Percentiles rank a stretch among this genome's conserved stretches.
phyloP scores from a whole-genome alignment of 139 green algal genomes.

The Pleodorina starrii region DNA sequence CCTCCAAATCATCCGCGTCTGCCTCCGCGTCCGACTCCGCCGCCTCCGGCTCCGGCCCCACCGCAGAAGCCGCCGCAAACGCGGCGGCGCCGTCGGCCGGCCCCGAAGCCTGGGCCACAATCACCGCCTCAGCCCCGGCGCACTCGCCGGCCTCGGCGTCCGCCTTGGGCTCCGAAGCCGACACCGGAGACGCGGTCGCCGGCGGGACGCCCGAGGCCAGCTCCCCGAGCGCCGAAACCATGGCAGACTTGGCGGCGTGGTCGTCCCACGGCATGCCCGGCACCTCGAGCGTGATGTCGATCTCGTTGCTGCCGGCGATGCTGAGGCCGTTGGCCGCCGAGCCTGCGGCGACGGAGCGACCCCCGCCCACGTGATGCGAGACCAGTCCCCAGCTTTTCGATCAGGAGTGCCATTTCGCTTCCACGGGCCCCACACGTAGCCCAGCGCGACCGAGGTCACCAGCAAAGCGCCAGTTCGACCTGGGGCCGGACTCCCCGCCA shows the following conservation, averaged over 20 bases:
- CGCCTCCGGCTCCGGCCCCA: not conserved
- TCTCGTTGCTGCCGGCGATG: conserved; percentile 81
- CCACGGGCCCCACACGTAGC: too few species aligned
- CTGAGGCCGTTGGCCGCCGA: conserved; percentile 79
- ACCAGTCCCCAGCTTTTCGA: too few species aligned
- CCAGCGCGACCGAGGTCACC: too few species aligned
- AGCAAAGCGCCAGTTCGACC: too few species aligned
- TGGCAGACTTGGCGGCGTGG: conserved; percentile 59
- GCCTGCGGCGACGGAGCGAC: too few species aligned
- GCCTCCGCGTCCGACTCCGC: not conserved
- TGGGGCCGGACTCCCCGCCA: too few species aligned
- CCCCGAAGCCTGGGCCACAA: not conserved
- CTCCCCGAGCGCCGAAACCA: conserved; percentile 75
- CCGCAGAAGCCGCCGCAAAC: too few species aligned
- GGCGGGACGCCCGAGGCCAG: conserved; percentile 29
- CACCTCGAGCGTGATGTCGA: conserved; percentile 85
- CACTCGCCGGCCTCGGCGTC: not conserved
- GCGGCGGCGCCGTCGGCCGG: not conserved
- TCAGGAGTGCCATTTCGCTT: too few species aligned
- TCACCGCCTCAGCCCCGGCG: not conserved
- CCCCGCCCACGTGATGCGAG: too few species aligned
- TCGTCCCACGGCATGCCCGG: conserved; percentile 30
- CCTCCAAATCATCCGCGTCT: too few species aligned
- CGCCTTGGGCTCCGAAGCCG: not conserved
- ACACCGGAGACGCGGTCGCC: not conserved